Conservation (phyloP, 768 basidiomycete genomes). For the Boletus pseudopeckii region DNA sequence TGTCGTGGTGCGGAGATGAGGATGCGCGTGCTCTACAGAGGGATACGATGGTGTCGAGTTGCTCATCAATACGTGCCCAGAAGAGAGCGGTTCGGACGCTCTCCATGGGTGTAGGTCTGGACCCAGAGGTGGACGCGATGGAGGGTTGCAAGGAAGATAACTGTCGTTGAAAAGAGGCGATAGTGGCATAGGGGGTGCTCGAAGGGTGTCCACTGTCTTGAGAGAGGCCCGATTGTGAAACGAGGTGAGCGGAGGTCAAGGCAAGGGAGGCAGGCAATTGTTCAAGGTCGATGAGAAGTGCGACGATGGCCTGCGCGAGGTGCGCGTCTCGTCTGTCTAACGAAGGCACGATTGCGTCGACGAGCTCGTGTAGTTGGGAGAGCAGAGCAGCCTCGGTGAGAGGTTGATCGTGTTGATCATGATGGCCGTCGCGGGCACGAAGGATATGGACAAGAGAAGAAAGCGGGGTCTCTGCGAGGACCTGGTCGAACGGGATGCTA, state of each 20-base stretch:
- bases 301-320: constrained; percentile 65
- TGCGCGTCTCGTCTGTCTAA: constrained; percentile 50
- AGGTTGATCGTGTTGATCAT: constrained; percentile 26
- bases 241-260: constrained; percentile 14
- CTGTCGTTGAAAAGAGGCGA: constrained; percentile 63
- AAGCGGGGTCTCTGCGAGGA: constrained; percentile 17
- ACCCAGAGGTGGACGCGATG: neutral
- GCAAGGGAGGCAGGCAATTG: constrained; percentile 44
- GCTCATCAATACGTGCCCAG: constrained; percentile 72
- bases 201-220: neutral
- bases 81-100: constrained; percentile 61
- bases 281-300: constrained; percentile 65
- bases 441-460: constrained; percentile 20
- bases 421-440: constrained; percentile 9
- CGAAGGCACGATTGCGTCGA: constrained; percentile 45
- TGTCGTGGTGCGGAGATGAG: constrained; percentile 2
- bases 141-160: constrained; percentile 60
- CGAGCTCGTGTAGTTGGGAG: constrained; percentile 53
- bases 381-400: constrained; percentile 51
- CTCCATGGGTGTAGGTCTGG: constrained; percentile 39
- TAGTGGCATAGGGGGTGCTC: constrained; percentile 38
- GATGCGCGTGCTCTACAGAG: constrained; percentile 61
- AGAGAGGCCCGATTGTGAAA: constrained; percentile 9
- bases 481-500: constrained; percentile 10
- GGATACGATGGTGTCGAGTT: constrained; percentile 64